Percentiles rank a stretch among this genome's conserved stretches.
Evolutionary conservation across 1,284 basidiomycete species (phyloP).

Genomic region (Porphyrellus sp.): DNA sequence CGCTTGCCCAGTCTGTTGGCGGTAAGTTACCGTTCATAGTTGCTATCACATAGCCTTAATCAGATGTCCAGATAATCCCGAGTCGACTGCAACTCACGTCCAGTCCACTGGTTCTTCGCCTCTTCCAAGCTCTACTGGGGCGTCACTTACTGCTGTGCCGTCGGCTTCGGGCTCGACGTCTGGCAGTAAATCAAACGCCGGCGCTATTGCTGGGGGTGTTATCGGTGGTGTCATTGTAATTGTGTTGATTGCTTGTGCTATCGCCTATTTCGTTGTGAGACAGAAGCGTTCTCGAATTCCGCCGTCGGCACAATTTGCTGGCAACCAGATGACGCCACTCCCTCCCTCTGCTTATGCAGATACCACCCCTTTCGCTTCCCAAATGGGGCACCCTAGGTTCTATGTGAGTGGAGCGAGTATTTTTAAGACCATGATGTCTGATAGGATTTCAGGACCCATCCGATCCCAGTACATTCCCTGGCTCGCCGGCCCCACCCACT

Average conservation of each 20-base stretch:
- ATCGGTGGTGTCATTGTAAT: conserved; percentile 39
- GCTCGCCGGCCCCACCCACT: conserved; percentile 19
- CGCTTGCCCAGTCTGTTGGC: conserved; percentile 22
- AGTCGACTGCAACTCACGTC: conserved; percentile 21
- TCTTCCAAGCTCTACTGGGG: not conserved
- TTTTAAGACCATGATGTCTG: not conserved
- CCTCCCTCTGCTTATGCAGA: conserved; percentile 6
- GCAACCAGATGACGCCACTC: not conserved
- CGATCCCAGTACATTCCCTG: conserved; percentile 35
- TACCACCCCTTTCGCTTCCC: conserved; percentile 10
- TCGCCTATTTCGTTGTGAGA: conserved; percentile 31
- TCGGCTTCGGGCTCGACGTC: not conserved
- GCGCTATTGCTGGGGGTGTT: conserved; percentile 37
- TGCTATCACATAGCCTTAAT: not conserved
- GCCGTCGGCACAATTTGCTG: conserved; percentile 14
- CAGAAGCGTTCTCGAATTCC: conserved; percentile 24
- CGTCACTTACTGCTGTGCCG: conserved; percentile 4
- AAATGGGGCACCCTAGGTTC: conserved; percentile 30
- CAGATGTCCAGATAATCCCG: conserved; percentile 27
- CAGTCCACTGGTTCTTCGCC: conserved; percentile 24
- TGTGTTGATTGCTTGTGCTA: conserved; percentile 27
- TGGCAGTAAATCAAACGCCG: conserved; percentile 10
- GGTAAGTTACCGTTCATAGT: conserved; percentile 18
- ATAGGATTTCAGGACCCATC: conserved; percentile 29
- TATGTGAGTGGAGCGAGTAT: conserved; percentile 27